These are phyloP conservation scores for Chondrus crispus DNA, from an alignment of 23 red algal genomes.

Conservation along the genomic window DNA sequence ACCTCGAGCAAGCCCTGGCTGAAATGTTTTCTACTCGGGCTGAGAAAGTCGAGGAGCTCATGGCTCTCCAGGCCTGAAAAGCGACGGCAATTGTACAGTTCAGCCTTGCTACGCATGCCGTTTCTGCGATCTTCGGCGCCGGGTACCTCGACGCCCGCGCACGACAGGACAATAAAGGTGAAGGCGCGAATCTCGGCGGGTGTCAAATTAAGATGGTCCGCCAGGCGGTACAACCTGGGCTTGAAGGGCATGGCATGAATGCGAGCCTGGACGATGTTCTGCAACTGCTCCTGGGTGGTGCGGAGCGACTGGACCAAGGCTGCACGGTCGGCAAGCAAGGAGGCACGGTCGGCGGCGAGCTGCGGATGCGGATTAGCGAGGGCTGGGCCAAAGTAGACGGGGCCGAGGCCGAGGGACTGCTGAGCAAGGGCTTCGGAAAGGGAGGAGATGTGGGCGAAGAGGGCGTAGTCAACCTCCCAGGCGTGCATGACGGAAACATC, in stretches of 20 bases:
- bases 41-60: constrained; percentile 52
- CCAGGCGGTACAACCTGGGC: constrained; percentile 54
- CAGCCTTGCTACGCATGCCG: background rate
- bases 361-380: too few species aligned
- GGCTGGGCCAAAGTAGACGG: background rate
- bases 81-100: constrained; percentile 39
- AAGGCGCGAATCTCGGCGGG: constrained; percentile 43
- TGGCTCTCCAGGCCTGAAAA: constrained; percentile 42
- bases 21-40: constrained; percentile 35
- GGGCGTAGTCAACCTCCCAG: constrained; percentile 47
- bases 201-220: background rate
- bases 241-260: constrained; percentile 35
- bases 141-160: constrained; percentile 51
- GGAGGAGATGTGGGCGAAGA: constrained; percentile 14
- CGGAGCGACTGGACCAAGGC: constrained; percentile 32
- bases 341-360: background rate
- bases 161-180: constrained; percentile 56
- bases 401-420: constrained; percentile 16
- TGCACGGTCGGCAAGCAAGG: background rate
- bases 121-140: constrained; percentile 13
- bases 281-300: constrained; percentile 9
- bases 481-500: constrained; percentile 41
- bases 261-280: background rate
- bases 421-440: constrained; percentile 53
- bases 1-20: constrained; percentile 52